Evolutionary conservation across 768 basidiomycete genomes (phyloP), one percentile per base, ranked within the genome.

Genomic region (Hygrocybe punicea): DNA sequence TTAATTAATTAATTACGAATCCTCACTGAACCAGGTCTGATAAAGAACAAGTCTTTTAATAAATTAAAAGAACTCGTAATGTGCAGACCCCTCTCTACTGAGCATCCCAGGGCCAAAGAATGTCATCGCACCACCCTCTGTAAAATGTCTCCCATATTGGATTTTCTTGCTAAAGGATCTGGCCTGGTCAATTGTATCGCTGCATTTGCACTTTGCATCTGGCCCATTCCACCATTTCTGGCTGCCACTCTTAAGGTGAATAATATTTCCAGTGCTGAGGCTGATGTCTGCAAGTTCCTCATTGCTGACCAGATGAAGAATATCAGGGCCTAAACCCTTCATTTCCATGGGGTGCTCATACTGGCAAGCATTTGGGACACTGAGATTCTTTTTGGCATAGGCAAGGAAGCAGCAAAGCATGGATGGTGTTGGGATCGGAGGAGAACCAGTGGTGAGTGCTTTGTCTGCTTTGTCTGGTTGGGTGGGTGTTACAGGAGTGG

Each of bases 161-260:
- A 42, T 4, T 19, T 42, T 42, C 40, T 42, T 42, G 40, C 19
- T 11, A 42, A 6, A 3, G 19, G 40, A n/a, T n/a, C n/a, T n/a
- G 14, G 19, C 14, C 47, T 13, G 25, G 4, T 48, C 4, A 5
- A 23, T 24, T 13, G 17, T 25, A 19, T 29, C 50, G 23, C 17
- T 33, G 13, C 24, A 24, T 36, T 51, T 51, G 25, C 50, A 8
- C 57, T 52, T 61, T 6, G 58, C 60, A n/a, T 59, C 49, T 10
- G 60, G 55, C 6, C 60, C 55, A 3, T 49, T 56, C 60, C 58
- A 62, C 58, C 58, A 59, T 7, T n/a, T 19, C 23, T 19, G 17
- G 16, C 57, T 39, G 2, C 57, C 60, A 13, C 35, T 53, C 33
- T 61, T 61, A 39, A 61, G 23, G 5, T 57, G 46, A 4, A 61